Evolutionary conservation across 164 flowering plant genomes (phyloP), one percentile per base, ranked within the genome.

Genomic region (Nelumbo lutea): DNA sequence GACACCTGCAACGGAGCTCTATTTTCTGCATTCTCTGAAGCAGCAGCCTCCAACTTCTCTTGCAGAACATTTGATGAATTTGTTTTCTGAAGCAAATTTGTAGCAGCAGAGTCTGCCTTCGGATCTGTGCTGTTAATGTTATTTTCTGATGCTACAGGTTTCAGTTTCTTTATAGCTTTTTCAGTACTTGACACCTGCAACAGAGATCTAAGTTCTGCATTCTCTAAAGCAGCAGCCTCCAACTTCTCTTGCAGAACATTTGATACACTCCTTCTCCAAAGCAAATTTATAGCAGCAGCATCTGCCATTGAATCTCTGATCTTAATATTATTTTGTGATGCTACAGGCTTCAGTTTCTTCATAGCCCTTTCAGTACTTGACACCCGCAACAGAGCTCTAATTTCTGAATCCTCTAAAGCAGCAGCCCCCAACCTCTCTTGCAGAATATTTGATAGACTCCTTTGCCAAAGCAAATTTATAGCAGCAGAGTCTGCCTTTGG

Each of bases 401-500:
- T 62, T 69, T 70, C 78, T 43, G 69, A 57, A 61, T 74, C 76
- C 53, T 57, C 73, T 39, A 64, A 66, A 68, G 79, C 70, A 56
- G 41, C 77, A 15, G 66, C 57, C 14, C 83, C 88, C 74, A 79
- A 46, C 65, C 79, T 85, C 13, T 81, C 87, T 76, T 76, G 81
- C 40, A 82, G 55, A 39, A 75, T 51, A 76, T 77, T 79, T 66
- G 87, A 75, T 11, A 79, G 65, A n/a, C 85, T 68, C 39, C 86
- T 78, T 59, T 83, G 80, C 73, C 84, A 85, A 73, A 86, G 83
- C 62, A 82, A 72, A 72, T 80, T 77, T 41, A 77, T 71, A 40
- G 87, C 91, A 62, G 69, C 83, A 83, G 27, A 27, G 27, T 88
- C 94, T 13, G 81, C 51, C 61, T 85, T 84, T 59, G 85, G 80